Conservation (phyloP, 768 basidiomycete genomes). For the Agaricus blazei region DNA sequence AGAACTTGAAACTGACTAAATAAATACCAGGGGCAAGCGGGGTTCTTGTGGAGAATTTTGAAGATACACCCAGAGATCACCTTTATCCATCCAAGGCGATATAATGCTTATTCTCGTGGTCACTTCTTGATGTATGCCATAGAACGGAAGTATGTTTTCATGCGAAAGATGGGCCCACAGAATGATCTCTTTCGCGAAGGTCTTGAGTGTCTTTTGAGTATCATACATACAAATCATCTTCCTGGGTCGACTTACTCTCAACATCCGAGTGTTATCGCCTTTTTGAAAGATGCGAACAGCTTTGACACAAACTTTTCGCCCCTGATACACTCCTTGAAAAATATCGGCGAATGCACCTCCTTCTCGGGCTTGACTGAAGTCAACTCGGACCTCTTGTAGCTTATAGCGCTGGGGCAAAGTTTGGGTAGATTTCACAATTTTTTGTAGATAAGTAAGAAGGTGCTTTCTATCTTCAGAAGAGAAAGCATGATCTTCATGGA, state of each 20-base stretch:
- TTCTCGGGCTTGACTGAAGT: not conserved
- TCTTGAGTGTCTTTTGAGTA: too few species aligned
- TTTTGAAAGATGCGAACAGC: slow-evolving; percentile 3
- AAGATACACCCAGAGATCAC: slow-evolving; percentile 15
- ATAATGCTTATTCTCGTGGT: slow-evolving; percentile 11
- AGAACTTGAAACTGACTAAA: too few species aligned
- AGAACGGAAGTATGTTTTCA: slow-evolving; percentile 32
- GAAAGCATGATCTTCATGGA: not conserved
- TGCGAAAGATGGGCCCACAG: too few species aligned
- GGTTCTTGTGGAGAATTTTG: slow-evolving; percentile 3
- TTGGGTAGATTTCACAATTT: not conserved
- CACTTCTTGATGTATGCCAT: slow-evolving; percentile 19
- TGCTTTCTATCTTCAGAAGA: not conserved
- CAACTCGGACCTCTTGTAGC: not conserved
- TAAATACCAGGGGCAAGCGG: slow-evolving; percentile 14
- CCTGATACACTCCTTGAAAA: not conserved
- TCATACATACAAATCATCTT: too few species aligned
- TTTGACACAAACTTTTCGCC: not conserved
- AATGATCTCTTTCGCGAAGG: too few species aligned
- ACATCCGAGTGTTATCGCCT: not conserved
- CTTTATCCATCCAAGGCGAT: slow-evolving; percentile 18
- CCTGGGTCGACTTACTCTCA: not conserved
- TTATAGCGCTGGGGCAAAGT: not conserved
- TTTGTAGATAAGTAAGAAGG: not conserved
- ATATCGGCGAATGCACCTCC: not conserved